Percentiles rank a stretch among this genome's conserved stretches.
Conservation (phyloP, 78 protist species). For the Chrysochromulina tobinii region DNA sequence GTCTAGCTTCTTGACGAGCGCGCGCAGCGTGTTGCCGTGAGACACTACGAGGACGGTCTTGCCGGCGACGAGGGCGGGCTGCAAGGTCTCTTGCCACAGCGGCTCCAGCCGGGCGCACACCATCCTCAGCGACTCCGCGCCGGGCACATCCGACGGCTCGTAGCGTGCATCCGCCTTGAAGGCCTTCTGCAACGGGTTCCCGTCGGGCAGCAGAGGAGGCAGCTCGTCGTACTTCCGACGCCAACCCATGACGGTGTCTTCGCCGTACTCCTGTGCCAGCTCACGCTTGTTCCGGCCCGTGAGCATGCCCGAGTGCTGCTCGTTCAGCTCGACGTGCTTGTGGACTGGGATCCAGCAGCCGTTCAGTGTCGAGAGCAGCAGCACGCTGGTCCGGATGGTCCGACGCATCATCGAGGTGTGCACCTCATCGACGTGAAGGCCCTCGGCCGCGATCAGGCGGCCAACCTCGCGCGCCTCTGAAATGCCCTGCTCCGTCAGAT, state of each 20-base stretch:
- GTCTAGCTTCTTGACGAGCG: conserved; percentile 84
- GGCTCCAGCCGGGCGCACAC: conserved; percentile 6
- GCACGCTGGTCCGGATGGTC: conserved; percentile 75
- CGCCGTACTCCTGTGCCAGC: conserved; percentile 87
- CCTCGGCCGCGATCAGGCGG: conserved; percentile 41
- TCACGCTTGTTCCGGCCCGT: conserved; percentile 87
- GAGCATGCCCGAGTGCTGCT: conserved; percentile 88
- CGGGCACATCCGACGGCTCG: not conserved
- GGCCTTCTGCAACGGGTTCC: not conserved
- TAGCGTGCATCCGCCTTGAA: not conserved
- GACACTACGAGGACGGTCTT: conserved; percentile 86
- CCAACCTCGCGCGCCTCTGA: conserved; percentile 86
- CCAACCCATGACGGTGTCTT: conserved; percentile 82
- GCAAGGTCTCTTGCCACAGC: conserved; percentile 40
- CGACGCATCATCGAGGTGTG: conserved; percentile 83
- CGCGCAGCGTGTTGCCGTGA: conserved; percentile 92
- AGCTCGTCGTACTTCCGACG: conserved; percentile 22
- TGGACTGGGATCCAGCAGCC: conserved; percentile 62
- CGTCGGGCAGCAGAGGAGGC: not conserved
- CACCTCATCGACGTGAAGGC: conserved; percentile 67
- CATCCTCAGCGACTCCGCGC: not conserved
- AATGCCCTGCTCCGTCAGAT: conserved; percentile 71
- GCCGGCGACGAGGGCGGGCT: conserved; percentile 54
- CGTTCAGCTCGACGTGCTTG: conserved; percentile 82
- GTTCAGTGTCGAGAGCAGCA: conserved; percentile 67